Conservation (phyloP, 108 stramenopile genomes). For the Stephanodiscus minutulus region DNA sequence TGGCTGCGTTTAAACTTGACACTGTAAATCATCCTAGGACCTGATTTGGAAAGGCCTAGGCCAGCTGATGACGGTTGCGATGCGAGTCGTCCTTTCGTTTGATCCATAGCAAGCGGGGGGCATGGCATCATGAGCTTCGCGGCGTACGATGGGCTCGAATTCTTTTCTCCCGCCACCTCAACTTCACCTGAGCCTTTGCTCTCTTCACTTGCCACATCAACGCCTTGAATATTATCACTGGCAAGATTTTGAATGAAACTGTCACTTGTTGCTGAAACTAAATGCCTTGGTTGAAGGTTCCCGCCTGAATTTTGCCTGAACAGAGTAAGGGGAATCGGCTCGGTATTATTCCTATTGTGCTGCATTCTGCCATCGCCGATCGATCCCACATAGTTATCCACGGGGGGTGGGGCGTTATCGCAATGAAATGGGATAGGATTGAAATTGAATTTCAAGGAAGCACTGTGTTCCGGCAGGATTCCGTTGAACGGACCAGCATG, state of each 20-base stretch:
- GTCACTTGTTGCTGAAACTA: constrained; percentile 12
- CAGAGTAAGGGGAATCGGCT: constrained; percentile 28
- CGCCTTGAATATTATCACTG: constrained; percentile 21
- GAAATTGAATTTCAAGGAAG: not conserved
- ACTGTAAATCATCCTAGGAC: constrained; percentile 82
- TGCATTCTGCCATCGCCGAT: constrained; percentile 26
- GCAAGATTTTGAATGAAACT: constrained; percentile 31
- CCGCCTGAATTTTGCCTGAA: constrained; percentile 15
- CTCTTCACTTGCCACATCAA: constrained; percentile 8
- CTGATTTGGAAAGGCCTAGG: constrained; percentile 41
- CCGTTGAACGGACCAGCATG: not conserved
- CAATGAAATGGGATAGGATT: constrained; percentile 15
- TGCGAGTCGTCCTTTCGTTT: constrained; percentile 14
- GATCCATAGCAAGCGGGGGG: constrained; percentile 14
- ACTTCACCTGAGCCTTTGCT: constrained; percentile 18
- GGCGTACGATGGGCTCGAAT: constrained; percentile 22
- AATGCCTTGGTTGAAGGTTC: not conserved
- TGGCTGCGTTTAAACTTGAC: constrained; percentile 95
- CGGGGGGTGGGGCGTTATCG: constrained; percentile 3
- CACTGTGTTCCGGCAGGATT: constrained; percentile 8
- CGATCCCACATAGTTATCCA: constrained; percentile 2
- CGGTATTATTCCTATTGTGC: constrained; percentile 35
- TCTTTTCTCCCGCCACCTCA: constrained; percentile 14
- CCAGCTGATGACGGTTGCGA: constrained; percentile 45
- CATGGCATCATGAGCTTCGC: constrained; percentile 30